Conservation (phyloP, 169 alveolate species). For the Cryptosporidium baileyi region DNA sequence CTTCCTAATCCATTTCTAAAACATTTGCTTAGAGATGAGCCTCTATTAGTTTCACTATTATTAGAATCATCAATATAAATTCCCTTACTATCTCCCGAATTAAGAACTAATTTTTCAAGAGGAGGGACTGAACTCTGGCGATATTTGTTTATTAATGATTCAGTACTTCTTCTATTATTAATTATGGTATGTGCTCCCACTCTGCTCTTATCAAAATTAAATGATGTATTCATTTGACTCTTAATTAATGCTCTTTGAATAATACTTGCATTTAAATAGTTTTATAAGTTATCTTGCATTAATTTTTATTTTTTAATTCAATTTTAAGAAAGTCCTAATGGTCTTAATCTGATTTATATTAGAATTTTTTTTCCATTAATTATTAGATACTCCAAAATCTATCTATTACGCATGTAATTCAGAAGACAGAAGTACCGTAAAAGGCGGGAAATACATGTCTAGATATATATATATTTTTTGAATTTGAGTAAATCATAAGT, state of each 20-base stretch:
- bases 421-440: neutral
- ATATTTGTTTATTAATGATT: neutral
- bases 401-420: slow-evolving; percentile 47
- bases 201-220: too few relatives aligned
- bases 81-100: neutral
- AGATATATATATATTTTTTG: neutral
- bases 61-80: neutral
- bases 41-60: slow-evolving; percentile 30
- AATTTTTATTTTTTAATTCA: too few relatives aligned
- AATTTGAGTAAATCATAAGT: too few relatives aligned
- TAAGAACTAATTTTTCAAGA: slow-evolving; percentile 12
- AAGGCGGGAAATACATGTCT: slow-evolving; percentile 67
- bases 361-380: neutral
- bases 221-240: too few relatives aligned
- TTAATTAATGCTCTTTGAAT: too few relatives aligned
- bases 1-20: slow-evolving; percentile 38
- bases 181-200: too few relatives aligned
- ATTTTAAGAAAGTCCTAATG: too few relatives aligned
- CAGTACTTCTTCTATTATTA: slow-evolving; percentile 26
- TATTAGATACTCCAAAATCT: slow-evolving; percentile 22
- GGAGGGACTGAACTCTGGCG: slow-evolving; percentile 62
- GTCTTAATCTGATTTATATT: too few relatives aligned
- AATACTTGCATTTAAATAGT: too few relatives aligned
- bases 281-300: too few relatives aligned
- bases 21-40: slow-evolving; percentile 15